Percentiles rank a stretch among this genome's conserved stretches.
Conservation (phyloP, 225 moss, liverwort and hornwort species). For the Physcomitrium patens region DNA sequence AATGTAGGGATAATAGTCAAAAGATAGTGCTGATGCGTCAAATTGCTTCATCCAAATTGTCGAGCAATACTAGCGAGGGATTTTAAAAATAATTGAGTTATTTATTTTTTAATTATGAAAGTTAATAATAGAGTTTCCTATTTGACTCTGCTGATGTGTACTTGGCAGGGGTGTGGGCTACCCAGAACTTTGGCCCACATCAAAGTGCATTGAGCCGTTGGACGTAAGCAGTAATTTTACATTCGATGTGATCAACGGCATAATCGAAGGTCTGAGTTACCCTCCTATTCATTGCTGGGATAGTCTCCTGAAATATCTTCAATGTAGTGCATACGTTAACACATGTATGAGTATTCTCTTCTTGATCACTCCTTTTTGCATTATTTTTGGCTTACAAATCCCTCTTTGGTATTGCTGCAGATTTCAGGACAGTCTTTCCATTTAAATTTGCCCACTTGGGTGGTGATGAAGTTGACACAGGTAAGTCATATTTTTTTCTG, state of each 20-base stretch:
- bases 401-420: slow-evolving; percentile 39
- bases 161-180: slow-evolving; percentile 84
- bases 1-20: neutral
- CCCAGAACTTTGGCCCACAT: slow-evolving; percentile 82
- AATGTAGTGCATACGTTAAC: neutral
- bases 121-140: neutral
- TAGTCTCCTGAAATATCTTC: neutral
- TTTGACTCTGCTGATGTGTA: slow-evolving; percentile 19
- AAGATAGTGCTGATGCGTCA: neutral
- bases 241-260: slow-evolving; percentile 76
- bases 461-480: slow-evolving; percentile 94
- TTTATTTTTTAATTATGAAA: neutral
- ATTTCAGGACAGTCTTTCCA: slow-evolving; percentile 80
- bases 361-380: neutral
- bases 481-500: slow-evolving; percentile 44
- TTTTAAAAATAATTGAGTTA: neutral
- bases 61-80: neutral
- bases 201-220: slow-evolving; percentile 78
- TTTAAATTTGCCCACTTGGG: slow-evolving; percentile 93
- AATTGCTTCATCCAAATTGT: neutral
- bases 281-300: neutral
- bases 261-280: slow-evolving; percentile 60
- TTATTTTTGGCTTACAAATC: neutral
- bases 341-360: neutral
- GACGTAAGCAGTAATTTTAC: slow-evolving; percentile 89